A percentile compares a stretch with the other conserved stretches of the same genome.
These are phyloP conservation scores for Pyrenochaeta sp. DNA, from an alignment of 2,329 filamentous ascomycete genomes.

Conservation along the genomic window DNA sequence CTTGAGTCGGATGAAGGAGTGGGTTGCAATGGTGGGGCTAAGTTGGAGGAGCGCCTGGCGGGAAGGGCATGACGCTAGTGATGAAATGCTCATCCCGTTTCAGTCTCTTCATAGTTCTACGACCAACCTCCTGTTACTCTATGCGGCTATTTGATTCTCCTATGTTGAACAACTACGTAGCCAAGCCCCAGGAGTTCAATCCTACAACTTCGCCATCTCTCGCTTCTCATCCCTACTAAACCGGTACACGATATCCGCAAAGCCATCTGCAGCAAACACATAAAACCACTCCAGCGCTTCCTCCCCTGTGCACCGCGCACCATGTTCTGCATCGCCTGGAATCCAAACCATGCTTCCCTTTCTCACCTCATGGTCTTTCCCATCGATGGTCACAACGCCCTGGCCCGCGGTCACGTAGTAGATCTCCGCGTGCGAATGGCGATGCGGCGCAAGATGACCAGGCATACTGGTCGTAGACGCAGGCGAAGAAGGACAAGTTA, in stretches of 20 bases:
- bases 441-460: slow-evolving; percentile 49
- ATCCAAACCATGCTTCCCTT: slow-evolving; percentile 51
- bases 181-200: too few species aligned
- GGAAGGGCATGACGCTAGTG: too few species aligned
- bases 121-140: too few species aligned
- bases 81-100: too few species aligned
- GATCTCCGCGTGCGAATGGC: slow-evolving; percentile 53
- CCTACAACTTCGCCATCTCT: slow-evolving; percentile 15
- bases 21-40: too few species aligned
- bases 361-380: slow-evolving; percentile 37
- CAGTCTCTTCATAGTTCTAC: too few species aligned
- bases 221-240: slow-evolving; percentile 28
- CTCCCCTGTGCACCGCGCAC: slow-evolving; percentile 33
- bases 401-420: slow-evolving; percentile 51
- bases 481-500: not conserved
- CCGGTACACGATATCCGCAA: slow-evolving; percentile 51
- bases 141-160: too few species aligned
- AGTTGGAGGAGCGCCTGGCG: too few species aligned
- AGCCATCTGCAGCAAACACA: slow-evolving; percentile 49
- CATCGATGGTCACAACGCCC: slow-evolving; percentile 50
- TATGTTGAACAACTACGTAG: too few species aligned
- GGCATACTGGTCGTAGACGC: slow-evolving; percentile 8
- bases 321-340: slow-evolving; percentile 55
- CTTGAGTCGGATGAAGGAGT: too few species aligned
- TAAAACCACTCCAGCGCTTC: slow-evolving; percentile 51